Conservation (phyloP, 140 eudicot genomes). For the Senecio squalidus region DNA sequence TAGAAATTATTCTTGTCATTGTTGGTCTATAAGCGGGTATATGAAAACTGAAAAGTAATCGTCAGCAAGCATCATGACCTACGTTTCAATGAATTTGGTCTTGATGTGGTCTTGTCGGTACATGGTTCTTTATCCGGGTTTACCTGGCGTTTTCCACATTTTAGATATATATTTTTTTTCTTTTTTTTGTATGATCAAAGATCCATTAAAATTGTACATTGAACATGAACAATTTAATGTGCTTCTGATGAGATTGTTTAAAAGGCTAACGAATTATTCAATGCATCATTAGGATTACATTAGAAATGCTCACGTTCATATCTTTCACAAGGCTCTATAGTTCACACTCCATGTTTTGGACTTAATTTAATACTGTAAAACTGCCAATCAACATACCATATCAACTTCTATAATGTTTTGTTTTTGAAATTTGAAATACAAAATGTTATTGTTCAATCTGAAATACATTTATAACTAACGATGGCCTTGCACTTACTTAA, state of each 20-base stretch:
- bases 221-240: slow-evolving; percentile 2
- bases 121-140: background rate
- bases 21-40: slow-evolving; percentile 14
- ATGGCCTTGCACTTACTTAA: background rate
- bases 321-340: background rate
- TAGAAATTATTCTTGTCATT: background rate
- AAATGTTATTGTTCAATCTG: background rate
- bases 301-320: background rate
- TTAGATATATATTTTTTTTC: background rate
- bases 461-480: slow-evolving; percentile 10
- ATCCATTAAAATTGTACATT: slow-evolving; percentile 1
- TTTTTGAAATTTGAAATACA: background rate
- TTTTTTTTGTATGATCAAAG: background rate
- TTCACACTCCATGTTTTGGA: background rate
- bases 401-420: no score
- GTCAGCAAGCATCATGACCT: slow-evolving; percentile 6
- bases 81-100: slow-evolving; percentile 12
- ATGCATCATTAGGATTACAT: background rate
- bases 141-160: background rate
- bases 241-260: slow-evolving; percentile 1
- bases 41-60: background rate
- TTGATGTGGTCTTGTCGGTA: background rate
- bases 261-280: slow-evolving; percentile 1
- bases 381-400: background rate
- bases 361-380: background rate